Percentiles rank a stretch among this genome's conserved stretches.
These are phyloP conservation scores for Phytopythium mirpurense DNA, from an alignment of 352 stramenopile genomes.

Conservation along the genomic window DNA sequence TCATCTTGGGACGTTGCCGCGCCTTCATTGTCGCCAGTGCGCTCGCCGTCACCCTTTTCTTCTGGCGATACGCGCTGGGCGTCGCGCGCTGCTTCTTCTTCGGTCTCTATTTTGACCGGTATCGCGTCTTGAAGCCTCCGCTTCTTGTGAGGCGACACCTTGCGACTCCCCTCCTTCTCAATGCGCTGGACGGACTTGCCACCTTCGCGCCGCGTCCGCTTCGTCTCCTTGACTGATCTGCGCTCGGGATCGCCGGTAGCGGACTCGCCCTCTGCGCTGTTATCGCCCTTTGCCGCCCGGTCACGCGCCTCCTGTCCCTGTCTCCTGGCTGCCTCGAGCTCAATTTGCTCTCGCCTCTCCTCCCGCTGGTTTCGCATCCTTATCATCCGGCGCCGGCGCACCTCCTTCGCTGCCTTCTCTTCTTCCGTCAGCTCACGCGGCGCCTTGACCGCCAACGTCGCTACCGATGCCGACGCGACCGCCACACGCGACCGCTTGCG, in stretches of 20 bases:
- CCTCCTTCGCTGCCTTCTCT: neutral
- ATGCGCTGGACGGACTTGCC: neutral
- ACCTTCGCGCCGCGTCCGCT: neutral
- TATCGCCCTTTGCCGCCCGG: neutral
- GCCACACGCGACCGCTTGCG: slow-evolving; percentile 1
- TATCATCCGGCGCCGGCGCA: neutral
- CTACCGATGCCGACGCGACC: neutral
- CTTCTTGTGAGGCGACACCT: slow-evolving; percentile 1
- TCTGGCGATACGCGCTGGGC: neutral
- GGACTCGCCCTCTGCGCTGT: neutral
- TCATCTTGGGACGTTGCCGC: neutral
- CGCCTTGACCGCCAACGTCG: neutral
- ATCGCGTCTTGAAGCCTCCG: neutral
- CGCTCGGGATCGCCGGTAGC: neutral
- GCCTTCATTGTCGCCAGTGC: neutral
- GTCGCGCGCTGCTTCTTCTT: neutral
- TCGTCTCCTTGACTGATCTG: neutral
- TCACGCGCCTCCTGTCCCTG: neutral
- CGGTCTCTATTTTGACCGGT: neutral
- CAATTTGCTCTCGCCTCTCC: neutral
- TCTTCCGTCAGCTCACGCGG: neutral
- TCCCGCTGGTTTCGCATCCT: neutral
- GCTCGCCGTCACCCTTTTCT: too few relatives aligned
- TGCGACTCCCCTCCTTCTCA: neutral
- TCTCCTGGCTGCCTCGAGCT: too few relatives aligned